These are phyloP conservation scores for Plasmodium coatneyi DNA, from an alignment of 169 alveolate species.

Conservation along the genomic window DNA sequence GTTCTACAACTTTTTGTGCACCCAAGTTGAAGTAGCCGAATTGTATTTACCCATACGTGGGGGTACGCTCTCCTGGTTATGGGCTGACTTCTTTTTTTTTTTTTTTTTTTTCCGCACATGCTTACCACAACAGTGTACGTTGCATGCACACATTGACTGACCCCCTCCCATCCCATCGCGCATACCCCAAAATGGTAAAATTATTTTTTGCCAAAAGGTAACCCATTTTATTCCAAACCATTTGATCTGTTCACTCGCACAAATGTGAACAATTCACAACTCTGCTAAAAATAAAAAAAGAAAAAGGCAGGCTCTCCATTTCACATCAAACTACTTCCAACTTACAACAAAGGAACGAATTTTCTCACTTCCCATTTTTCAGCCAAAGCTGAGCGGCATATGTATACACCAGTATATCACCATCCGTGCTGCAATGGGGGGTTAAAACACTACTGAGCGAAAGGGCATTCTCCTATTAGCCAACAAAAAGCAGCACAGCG, in stretches of 20 bases:
- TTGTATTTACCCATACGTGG: background rate
- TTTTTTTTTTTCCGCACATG: background rate
- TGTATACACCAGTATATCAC: background rate
- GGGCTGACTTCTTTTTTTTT: background rate
- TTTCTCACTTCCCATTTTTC: background rate
- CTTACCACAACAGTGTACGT: background rate
- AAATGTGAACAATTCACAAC: background rate
- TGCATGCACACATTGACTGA: background rate
- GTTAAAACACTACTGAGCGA: background rate
- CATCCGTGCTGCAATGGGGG: background rate
- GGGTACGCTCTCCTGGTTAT: background rate
- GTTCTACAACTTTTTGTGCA: background rate
- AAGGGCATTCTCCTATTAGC: background rate
- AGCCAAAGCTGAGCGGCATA: background rate
- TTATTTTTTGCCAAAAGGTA: background rate
- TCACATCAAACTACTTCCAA: background rate
- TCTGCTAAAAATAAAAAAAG: background rate
- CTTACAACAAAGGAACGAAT: background rate
- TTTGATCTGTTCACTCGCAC: background rate
- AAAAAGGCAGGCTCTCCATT: background rate
- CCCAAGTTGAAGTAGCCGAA: background rate
- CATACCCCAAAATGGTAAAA: background rate
- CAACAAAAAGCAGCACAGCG: background rate
- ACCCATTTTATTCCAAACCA: background rate
- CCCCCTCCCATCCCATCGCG: background rate